phyloP scores from a whole-genome alignment of 805 yeast species.

The Metschnikowia bowlesiae region DNA sequence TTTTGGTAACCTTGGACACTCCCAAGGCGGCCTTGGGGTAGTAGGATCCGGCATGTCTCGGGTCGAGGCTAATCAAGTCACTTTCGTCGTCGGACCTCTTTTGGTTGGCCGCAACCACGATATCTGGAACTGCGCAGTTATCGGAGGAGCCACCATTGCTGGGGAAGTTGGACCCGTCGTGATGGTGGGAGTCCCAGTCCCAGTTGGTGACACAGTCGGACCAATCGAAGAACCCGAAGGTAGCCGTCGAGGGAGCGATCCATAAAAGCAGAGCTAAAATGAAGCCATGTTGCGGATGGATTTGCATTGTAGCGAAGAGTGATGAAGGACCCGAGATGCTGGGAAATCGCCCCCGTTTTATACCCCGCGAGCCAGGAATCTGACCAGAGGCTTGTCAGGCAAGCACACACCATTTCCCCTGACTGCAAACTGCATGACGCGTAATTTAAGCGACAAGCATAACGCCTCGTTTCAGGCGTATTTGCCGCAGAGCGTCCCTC shows the following conservation, averaged over 20 bases:
- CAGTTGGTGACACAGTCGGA: constrained; percentile 1
- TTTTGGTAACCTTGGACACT: constrained; percentile 2
- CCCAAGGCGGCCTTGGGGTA: constrained; percentile 8
- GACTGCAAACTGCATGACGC: background rate
- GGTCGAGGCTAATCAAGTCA: background rate
- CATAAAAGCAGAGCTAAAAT: constrained; percentile 1
- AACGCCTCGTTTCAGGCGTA: background rate
- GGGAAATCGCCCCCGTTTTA: background rate
- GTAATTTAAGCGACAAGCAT: background rate
- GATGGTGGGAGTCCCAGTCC: background rate
- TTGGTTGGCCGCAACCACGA: background rate
- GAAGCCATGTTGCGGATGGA: background rate
- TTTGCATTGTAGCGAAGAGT: background rate
- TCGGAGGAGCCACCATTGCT: background rate
- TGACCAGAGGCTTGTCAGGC: background rate
- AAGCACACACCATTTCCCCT: background rate
- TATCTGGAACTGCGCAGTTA: background rate
- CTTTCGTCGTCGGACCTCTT: constrained; percentile 3
- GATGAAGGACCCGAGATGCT: background rate
- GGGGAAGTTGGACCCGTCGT: background rate
- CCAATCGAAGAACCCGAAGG: background rate
- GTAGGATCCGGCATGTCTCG: background rate
- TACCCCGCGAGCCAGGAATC: background rate
- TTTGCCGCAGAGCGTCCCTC: background rate
- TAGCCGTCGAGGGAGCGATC: constrained; percentile 2